Evolutionary conservation across 495 filamentous ascomycete genomes (phyloP).

Genomic region (Penicillium argentinense): DNA sequence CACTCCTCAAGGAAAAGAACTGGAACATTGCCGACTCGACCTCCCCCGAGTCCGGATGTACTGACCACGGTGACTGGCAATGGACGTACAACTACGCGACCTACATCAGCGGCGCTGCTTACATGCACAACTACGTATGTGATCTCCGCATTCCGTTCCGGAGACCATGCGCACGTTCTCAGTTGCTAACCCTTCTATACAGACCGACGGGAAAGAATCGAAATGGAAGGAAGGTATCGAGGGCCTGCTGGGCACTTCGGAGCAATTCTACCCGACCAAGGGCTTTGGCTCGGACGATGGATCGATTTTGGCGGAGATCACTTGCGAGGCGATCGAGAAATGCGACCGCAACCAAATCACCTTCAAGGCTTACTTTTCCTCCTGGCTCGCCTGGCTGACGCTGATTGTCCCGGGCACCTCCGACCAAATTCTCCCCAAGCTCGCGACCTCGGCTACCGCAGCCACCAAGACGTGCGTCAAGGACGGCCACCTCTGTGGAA

Average conservation of each 20-base stretch:
- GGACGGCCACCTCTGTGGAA: conserved; percentile 50
- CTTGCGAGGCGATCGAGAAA: conserved; percentile 63
- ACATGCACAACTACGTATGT: conserved; percentile 72
- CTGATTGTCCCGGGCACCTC: conserved; percentile 65
- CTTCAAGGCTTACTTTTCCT: conserved; percentile 75
- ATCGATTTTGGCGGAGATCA: conserved; percentile 63
- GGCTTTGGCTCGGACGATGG: conserved; percentile 42
- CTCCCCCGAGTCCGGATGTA: conserved; percentile 56
- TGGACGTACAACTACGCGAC: conserved; percentile 79
- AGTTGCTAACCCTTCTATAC: conserved; percentile 7
- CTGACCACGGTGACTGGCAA: conserved; percentile 59
- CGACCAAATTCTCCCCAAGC: conserved; percentile 54
- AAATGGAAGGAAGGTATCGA: conserved; percentile 59
- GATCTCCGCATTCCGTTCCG: neutral
- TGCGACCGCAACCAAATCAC: conserved; percentile 71
- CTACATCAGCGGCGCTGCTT: conserved; percentile 69
- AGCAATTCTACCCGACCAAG: conserved; percentile 53
- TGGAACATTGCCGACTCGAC: conserved; percentile 70
- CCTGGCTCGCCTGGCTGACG: conserved; percentile 65
- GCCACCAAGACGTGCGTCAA: conserved; percentile 55
- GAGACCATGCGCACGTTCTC: neutral
- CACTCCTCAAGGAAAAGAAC: conserved; percentile 49
- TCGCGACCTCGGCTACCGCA: conserved; percentile 61
- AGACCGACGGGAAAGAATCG: conserved; percentile 39
- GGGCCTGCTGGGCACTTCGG: conserved; percentile 52